Base-by-base conservation (phyloP, 2,329 filamentous ascomycete species). In the Claviceps sp. region DNA sequence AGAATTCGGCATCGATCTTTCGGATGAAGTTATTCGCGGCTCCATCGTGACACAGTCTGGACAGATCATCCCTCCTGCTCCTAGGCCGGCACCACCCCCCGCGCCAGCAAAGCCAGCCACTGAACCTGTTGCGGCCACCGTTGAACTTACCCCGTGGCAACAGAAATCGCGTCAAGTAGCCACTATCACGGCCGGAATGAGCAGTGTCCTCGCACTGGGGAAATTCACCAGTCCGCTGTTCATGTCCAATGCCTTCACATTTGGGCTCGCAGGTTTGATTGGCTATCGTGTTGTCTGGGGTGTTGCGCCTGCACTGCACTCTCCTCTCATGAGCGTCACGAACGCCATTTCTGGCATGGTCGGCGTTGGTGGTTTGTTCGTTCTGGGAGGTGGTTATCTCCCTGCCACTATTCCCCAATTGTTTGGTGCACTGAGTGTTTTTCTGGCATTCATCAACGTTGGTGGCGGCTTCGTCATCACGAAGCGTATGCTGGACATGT, bases 331-430 rank as follows among this genome's bases (percentile, higher is more conserved):
- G 89, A 90, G 85, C 59, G 88, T 94, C 38, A 95, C 89, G 7
- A 95, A 95, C 64, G 89, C 89, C 30, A 95, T 95, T 59, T 93
- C 87, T 37, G 88, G 85, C 67, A 88, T 95, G 85, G 89, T 95
- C 34, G 89, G 88, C 53, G 77, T 95, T 55, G 89, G 88, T 52
- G 88, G 89, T 13, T 76, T 95, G 57, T 95, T 94, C 70, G 83
- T 95, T 51, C 84, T 95, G 70, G 89, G 88, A 13, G 88, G 88
- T 34, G 88, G 88, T 24, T 85, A 82, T 61, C 57, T 88, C 0
- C 87, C 87, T 0, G 80, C 83, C 60, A 94, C 87, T 0, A 73
- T 94, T 5, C 88, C 88, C 0, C 88, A 95, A 63, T 67, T 71
- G 2, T 79, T 95, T 38, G 89, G 88, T 51, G 86, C 88, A 2